A percentile compares a stretch with the other conserved stretches of the same genome.
Conservation (phyloP, 257 asterid species). For the Salvia splendens region DNA sequence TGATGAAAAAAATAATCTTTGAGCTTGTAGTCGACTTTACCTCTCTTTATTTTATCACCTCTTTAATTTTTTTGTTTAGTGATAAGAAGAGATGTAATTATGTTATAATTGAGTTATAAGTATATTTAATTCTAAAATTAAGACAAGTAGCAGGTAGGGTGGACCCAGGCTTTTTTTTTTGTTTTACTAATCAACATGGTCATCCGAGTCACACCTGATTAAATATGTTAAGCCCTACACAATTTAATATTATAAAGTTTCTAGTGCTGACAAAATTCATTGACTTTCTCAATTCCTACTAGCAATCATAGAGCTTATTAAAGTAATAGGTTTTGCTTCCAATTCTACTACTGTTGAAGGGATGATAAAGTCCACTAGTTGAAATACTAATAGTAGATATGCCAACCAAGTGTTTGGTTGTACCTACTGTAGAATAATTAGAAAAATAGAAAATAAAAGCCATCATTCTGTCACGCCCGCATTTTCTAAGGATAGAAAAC, state of each 20-base stretch:
- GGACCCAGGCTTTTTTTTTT: too few species aligned
- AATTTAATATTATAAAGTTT: not conserved
- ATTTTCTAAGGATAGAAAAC: too few species aligned
- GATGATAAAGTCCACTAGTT: not conserved
- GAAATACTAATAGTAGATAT: not conserved
- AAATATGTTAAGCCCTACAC: not conserved
- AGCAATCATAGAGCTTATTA: constrained; percentile 1
- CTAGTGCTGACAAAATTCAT: constrained; percentile 9
- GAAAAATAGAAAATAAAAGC: not conserved
- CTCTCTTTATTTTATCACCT: too few species aligned
- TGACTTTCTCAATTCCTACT: not conserved
- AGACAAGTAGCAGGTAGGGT: too few species aligned
- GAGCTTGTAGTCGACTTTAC: too few species aligned
- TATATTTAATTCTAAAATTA: too few species aligned
- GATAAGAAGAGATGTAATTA: too few species aligned
- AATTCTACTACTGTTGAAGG: not conserved
- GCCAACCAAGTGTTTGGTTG: constrained; percentile 3
- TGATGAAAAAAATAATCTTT: too few species aligned
- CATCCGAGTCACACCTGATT: constrained; percentile 11
- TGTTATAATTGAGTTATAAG: too few species aligned
- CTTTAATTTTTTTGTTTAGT: too few species aligned
- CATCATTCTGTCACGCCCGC: too few species aligned
- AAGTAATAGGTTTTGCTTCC: not conserved
- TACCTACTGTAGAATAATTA: not conserved
- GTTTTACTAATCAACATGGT: not conserved